Evolutionary conservation across 345 rosid species (phyloP).

Genomic region (Aethionema arabicum): DNA sequence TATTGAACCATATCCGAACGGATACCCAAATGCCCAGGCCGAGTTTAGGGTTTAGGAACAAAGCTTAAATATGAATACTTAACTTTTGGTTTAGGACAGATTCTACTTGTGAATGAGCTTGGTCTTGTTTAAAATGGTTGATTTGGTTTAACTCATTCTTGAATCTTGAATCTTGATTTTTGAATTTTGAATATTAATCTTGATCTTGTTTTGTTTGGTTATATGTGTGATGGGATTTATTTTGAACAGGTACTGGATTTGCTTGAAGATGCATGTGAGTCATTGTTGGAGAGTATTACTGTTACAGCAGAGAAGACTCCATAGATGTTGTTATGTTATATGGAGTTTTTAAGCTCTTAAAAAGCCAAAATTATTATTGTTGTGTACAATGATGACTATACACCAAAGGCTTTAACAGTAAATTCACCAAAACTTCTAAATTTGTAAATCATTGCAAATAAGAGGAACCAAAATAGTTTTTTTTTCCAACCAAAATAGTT

Average conservation of each 20-base stretch:
- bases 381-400: too few relatives aligned
- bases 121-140: not conserved
- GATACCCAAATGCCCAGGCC: too few relatives aligned
- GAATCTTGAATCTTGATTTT: not conserved
- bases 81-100: not conserved
- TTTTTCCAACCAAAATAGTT: too few relatives aligned
- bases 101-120: not conserved
- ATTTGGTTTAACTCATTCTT: slow-evolving; percentile 1
- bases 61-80: not conserved
- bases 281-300: slow-evolving; percentile 73
- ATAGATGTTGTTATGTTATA: too few relatives aligned
- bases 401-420: too few relatives aligned
- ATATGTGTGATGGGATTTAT: not conserved
- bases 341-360: too few relatives aligned
- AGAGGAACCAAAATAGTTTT: too few relatives aligned
- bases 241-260: slow-evolving; percentile 67
- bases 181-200: not conserved
- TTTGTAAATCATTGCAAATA: too few relatives aligned
- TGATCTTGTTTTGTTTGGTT: not conserved
- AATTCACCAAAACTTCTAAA: too few relatives aligned
- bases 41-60: too few relatives aligned
- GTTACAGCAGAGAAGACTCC: slow-evolving; percentile 41
- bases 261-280: slow-evolving; percentile 92
- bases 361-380: too few relatives aligned
- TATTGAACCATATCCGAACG: too few relatives aligned